phyloP scores from a whole-genome alignment of 495 filamentous ascomycete genomes.

The Penicillium malachiteum region DNA sequence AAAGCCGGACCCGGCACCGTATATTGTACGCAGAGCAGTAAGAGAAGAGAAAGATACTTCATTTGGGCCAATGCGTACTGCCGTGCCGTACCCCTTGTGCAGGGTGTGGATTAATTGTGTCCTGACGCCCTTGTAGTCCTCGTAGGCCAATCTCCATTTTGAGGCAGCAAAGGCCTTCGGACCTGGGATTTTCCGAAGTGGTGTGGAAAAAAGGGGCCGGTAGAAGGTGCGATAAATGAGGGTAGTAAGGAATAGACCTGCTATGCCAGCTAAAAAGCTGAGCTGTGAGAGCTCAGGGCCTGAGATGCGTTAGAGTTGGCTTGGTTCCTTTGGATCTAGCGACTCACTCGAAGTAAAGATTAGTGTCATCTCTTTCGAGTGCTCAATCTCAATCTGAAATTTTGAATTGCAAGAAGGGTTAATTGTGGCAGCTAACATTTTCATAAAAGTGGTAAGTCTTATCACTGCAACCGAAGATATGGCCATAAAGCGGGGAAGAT shows the following conservation, averaged over 20 bases:
- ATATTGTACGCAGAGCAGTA: conserved; percentile 31
- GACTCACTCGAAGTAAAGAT: too few species aligned
- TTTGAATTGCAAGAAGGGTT: too few species aligned
- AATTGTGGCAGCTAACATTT: too few species aligned
- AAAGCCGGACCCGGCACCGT: conserved; percentile 42
- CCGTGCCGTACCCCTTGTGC: conserved; percentile 37
- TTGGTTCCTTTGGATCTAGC: too few species aligned
- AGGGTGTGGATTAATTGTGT: conserved; percentile 28
- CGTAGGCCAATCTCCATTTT: conserved; percentile 23
- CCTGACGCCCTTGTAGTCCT: conserved; percentile 33
- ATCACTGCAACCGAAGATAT: too few species aligned
- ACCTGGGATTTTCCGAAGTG: conserved; percentile 22
- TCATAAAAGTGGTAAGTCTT: too few species aligned
- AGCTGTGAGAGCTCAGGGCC: too few species aligned
- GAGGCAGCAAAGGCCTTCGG: conserved; percentile 27
- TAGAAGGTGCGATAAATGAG: not conserved
- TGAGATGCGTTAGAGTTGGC: too few species aligned
- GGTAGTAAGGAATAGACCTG: not conserved
- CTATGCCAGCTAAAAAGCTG: not conserved
- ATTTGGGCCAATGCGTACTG: conserved; percentile 42
- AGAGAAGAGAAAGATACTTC: conserved; percentile 36
- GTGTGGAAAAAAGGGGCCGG: not conserved
- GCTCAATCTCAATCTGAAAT: too few species aligned
- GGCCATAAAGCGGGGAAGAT: too few species aligned
- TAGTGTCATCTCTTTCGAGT: too few species aligned